phyloP scores from a whole-genome alignment of 306 rosid species.

The Quercus gilva region DNA sequence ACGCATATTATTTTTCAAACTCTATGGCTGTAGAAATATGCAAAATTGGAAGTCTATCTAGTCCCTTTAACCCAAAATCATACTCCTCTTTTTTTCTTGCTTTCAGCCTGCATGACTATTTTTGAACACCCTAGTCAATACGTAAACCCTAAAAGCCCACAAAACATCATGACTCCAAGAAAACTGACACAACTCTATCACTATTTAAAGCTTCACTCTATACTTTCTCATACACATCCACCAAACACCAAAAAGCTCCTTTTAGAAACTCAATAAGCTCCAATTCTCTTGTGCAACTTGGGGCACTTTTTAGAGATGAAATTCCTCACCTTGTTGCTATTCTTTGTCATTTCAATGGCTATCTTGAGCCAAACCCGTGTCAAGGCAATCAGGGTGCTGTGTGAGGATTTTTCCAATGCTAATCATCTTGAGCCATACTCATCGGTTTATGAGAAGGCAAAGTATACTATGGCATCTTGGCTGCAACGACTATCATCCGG shows the following conservation, averaged over 20 bases:
- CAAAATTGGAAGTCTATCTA: too few relatives aligned
- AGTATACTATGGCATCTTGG: conserved; percentile 26
- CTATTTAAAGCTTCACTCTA: background rate
- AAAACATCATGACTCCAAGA: background rate
- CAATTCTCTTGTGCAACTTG: too few relatives aligned
- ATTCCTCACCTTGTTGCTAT: conserved; percentile 5
- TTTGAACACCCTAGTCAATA: background rate
- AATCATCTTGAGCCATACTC: conserved; percentile 23
- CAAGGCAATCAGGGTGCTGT: conserved; percentile 30
- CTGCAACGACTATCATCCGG: conserved; percentile 33
- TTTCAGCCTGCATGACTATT: background rate
- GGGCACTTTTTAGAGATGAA: conserved; percentile 7
- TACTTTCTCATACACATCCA: background rate
- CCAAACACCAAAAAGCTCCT: background rate
- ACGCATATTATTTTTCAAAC: too few relatives aligned
- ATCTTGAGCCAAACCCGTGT: conserved; percentile 14
- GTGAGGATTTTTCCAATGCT: conserved; percentile 24
- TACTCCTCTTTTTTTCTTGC: too few relatives aligned
- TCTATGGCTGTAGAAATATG: background rate
- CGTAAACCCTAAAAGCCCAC: background rate
- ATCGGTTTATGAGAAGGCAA: conserved; percentile 19
- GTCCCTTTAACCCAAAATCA: too few relatives aligned
- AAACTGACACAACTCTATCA: background rate
- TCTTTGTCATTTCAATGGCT: conserved; percentile 1
- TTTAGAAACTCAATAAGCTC: background rate